Conservation (phyloP, 768 basidiomycete species). For the Trametes sanguinea region DNA sequence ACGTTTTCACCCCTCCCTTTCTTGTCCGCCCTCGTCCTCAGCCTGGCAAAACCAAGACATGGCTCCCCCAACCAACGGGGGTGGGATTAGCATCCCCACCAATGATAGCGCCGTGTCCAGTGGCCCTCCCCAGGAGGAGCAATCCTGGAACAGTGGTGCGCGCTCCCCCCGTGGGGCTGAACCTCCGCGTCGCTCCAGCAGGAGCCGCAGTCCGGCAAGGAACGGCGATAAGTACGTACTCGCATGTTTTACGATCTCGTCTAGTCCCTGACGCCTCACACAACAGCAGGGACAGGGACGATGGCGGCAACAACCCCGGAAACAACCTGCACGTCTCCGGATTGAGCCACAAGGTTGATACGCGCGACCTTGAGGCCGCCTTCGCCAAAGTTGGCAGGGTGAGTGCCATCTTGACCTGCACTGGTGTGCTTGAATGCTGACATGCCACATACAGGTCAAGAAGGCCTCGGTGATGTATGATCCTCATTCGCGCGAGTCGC, state of each 20-base stretch:
- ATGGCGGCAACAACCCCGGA: conserved; percentile 53
- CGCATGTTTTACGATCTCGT: background rate
- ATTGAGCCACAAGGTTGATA: conserved; percentile 65
- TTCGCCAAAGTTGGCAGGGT: conserved; percentile 90
- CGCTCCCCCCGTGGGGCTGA: conserved; percentile 52
- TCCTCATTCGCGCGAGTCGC: conserved; percentile 68
- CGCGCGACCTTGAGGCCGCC: conserved; percentile 82
- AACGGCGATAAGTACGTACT: conserved; percentile 54
- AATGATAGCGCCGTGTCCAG: conserved; percentile 48
- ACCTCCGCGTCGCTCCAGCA: conserved; percentile 65
- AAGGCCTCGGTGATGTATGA: conserved; percentile 68
- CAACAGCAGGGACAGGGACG: conserved; percentile 22
- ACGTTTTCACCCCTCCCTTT: conserved; percentile 32
- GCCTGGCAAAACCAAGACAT: conserved; percentile 87
- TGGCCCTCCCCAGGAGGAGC: conserved; percentile 57
- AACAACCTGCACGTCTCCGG: conserved; percentile 70
- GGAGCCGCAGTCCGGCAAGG: conserved; percentile 74
- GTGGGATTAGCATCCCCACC: conserved; percentile 72
- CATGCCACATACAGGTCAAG: conserved; percentile 47
- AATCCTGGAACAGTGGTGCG: conserved; percentile 49
- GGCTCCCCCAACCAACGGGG: conserved; percentile 52
- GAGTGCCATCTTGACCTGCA: conserved; percentile 32
- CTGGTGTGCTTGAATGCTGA: background rate
- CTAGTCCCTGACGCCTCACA: background rate
- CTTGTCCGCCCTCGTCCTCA: conserved; percentile 46